These are phyloP conservation scores for Eucalyptus shirleyi DNA, from an alignment of 345 rosid genomes.

Conservation along the genomic window DNA sequence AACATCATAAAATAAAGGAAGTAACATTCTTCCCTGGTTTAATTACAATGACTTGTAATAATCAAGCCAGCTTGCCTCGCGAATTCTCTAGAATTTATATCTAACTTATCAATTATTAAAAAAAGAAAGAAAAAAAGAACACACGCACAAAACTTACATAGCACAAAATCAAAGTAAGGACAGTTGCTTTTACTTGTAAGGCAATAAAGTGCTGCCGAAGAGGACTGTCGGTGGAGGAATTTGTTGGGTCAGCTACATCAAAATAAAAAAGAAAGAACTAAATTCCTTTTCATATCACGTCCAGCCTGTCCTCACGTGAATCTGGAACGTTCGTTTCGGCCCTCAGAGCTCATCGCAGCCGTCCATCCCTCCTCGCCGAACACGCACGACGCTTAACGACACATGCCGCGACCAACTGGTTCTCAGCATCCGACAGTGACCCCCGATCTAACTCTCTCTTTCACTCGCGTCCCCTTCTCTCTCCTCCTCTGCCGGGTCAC, in stretches of 20 bases:
- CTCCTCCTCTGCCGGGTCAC: not conserved
- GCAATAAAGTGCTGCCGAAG: not conserved
- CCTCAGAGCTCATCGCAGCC: not conserved
- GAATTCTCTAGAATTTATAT: not conserved
- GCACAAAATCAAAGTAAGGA: not conserved
- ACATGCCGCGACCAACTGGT: not conserved
- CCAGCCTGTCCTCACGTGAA: not conserved
- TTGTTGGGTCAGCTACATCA: not conserved
- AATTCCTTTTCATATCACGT: not conserved
- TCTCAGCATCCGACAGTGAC: not conserved
- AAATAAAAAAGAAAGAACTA: not conserved
- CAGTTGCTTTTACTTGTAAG: not conserved
- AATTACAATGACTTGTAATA: too few species aligned
- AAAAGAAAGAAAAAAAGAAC: not conserved
- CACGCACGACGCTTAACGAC: not conserved
- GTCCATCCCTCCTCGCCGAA: not conserved
- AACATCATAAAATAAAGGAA: not conserved
- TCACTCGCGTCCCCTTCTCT: not conserved
- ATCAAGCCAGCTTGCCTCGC: not conserved
- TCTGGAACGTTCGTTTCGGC: not conserved
- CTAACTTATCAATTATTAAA: not conserved
- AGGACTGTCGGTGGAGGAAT: not conserved
- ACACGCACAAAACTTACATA: not conserved
- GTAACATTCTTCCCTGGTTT: too few species aligned
- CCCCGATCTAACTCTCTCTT: not conserved